Evolutionary conservation across 2,329 filamentous ascomycete species (phyloP).

Genomic region (Exophiala mesophila): DNA sequence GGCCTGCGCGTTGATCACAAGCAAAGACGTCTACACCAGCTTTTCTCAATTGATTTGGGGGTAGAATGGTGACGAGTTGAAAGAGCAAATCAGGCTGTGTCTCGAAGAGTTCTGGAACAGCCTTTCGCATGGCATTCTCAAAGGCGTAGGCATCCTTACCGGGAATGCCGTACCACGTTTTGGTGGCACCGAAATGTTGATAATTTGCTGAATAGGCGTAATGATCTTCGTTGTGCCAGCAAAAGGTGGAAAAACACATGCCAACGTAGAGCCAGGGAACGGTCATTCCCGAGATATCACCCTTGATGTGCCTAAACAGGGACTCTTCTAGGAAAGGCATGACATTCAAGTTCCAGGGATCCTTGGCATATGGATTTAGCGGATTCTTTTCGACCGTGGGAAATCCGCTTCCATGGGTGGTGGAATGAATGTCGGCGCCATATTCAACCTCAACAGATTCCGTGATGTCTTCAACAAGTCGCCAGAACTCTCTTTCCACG

Average conservation of each 20-base stretch:
- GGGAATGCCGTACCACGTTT: constrained; percentile 98
- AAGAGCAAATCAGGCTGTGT: constrained; percentile 94
- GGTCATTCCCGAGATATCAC: constrained; percentile 98
- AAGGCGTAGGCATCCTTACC: constrained; percentile 92
- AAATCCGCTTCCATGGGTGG: constrained; percentile 94
- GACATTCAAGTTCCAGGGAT: constrained; percentile 94
- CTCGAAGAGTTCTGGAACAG: constrained; percentile 93
- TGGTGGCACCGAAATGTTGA: constrained; percentile 95
- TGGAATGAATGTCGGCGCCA: constrained; percentile 95
- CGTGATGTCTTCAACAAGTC: constrained; percentile 84
- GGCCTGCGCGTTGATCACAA: constrained; percentile 89
- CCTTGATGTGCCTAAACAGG: constrained; percentile 93
- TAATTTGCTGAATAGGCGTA: constrained; percentile 98
- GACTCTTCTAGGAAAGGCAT: constrained; percentile 87
- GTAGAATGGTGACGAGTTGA: constrained; percentile 92
- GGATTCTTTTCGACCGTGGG: constrained; percentile 91
- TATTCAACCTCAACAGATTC: constrained; percentile 98
- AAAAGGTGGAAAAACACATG: constrained; percentile 99
- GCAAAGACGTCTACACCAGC: constrained; percentile 91
- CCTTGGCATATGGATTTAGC: constrained; percentile 75
- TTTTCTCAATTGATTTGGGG: constrained; percentile 86
- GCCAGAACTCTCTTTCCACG: constrained; percentile 95
- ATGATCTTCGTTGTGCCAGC: constrained; percentile 98
- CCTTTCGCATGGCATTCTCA: constrained; percentile 88
- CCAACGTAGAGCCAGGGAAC: constrained; percentile 98